Evolutionary conservation across 805 yeast genomes (phyloP), one percentile per base, ranked within the genome.

Genomic region (Hanseniaspora lachancei): DNA sequence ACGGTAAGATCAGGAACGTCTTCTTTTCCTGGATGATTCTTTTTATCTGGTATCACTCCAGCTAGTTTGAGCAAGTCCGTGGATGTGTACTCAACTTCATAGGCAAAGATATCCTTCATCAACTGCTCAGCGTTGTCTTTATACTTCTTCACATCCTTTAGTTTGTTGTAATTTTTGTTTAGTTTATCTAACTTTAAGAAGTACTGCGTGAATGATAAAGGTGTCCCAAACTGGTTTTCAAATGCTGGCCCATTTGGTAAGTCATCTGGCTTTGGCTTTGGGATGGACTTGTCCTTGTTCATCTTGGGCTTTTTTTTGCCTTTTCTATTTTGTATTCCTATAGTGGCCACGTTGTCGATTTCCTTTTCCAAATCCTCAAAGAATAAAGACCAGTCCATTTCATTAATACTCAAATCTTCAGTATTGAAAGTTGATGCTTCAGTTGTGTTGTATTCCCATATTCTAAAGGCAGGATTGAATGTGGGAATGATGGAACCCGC

Each of bases 391-490:
- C 93, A 85, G 7, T 84, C 74, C 58, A 72, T 72, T 60, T 60
- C 69, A 47, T 3, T 57, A 20, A 46, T 59, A 13, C n/a, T 35
- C 3, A 21, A n/a, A 15, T 34, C 20, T 32, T 20, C 39, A 36
- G 39, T 10, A 55, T 12, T 15, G 13, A 49, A 41, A n/a, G 58
- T 55, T 21, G 59, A 66, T 5, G 63, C 70, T 1, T 74, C 82
- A 0, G 86, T 76, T 39, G 78, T 77, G 63, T 87, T 87, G 66
- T 87, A 87, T 65, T 87, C 95, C 93, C 95, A 87, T 2, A 87
- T 80, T 60, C 95, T 73, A 58, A 87, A 64, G 5, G 89, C 86
- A 5, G 96, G 89, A 60, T 85, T 86, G 69, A 82, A 88, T 0
- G 95, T 87, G 3, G 96, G 95, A 15, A 88, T 78, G 15, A 87